Percentiles rank a stretch among this genome's conserved stretches.
Conservation (phyloP, 768 basidiomycete species). For the Suillus alpinus region DNA sequence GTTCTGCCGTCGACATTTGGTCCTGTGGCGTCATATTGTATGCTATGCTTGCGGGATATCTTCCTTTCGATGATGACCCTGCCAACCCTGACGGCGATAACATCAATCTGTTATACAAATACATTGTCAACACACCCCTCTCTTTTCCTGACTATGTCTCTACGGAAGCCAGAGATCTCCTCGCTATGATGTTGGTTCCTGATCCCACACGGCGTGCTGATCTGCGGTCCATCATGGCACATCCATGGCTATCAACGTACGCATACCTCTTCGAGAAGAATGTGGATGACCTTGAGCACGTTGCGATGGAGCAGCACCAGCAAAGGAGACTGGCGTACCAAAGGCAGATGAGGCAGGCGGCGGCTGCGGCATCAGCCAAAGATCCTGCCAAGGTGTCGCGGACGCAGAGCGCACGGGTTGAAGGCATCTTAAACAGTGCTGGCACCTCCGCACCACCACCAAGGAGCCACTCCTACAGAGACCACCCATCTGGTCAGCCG, state of each 20-base stretch:
- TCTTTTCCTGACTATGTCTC: slow-evolving; percentile 98
- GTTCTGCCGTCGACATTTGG: slow-evolving; percentile 98
- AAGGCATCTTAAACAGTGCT: slow-evolving; percentile 36
- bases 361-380: slow-evolving; percentile 30
- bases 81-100: slow-evolving; percentile 99
- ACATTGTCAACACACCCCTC: slow-evolving; percentile 95
- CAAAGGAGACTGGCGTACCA: slow-evolving; percentile 81
- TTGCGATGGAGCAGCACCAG: slow-evolving; percentile 83
- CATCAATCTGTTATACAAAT: slow-evolving; percentile 97
- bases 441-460: slow-evolving; percentile 33
- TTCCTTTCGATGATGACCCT: slow-evolving; percentile 99
- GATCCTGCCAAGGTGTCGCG: slow-evolving; percentile 37
- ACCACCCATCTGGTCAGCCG: slow-evolving; percentile 51
- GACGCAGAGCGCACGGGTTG: slow-evolving; percentile 56
- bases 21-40: slow-evolving; percentile 94
- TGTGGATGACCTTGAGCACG: slow-evolving; percentile 75
- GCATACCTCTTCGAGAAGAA: slow-evolving; percentile 54
- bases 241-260: slow-evolving; percentile 73
- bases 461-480: slow-evolving; percentile 46
- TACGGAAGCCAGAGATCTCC: slow-evolving; percentile 74
- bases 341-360: slow-evolving; percentile 67
- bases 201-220: slow-evolving; percentile 81
- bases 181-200: slow-evolving; percentile 92
- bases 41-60: slow-evolving; percentile 94
- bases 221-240: slow-evolving; percentile 76